Base-by-base conservation (phyloP, 2,329 filamentous ascomycete genomes). In the Mycogone perniciosa region DNA sequence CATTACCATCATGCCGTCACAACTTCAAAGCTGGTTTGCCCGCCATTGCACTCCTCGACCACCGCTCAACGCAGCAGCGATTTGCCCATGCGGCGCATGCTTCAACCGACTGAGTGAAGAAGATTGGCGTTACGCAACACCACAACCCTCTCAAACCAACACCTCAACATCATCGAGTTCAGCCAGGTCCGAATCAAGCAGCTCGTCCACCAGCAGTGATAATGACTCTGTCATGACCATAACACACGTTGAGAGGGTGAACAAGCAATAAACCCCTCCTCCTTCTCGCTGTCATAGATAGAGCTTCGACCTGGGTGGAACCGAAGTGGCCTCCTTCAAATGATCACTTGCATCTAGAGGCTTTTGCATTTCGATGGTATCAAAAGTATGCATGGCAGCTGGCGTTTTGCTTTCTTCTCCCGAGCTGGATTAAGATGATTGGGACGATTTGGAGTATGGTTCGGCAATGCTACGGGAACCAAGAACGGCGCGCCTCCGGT, bases 21-120 rank as follows among this genome's bases (percentile, higher is more conserved):
- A 59, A 46, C 60, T 55, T 42, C 64, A 63, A 45, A 63, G 60
- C 56, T 72, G 69, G 69, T 71, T 70, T 53, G 64, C 67, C 44
- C 68, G 68, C 54, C 69, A 71, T 63, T 70, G 67, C 55, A 60
- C 67, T 44, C 67, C 69, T 48, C 65, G 66, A 13, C 69, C 69
- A 2, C 67, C 69, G 42, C 59, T 68, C 58, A 64, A 62, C 58
- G 57, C 58, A 52, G 59, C 58, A 33, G 59, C 66, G 4, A 55
- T 61, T 20, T 72, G 69, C 50, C 67, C 68, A 47, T 72, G 69
- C 57, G 62, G 60, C 46, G 54, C 60, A 42, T 69, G 67, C 61
- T 69, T 58, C 61, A 64, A 63, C 51, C 35, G 30, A 29, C 26
- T 31, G 5, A 35, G 34, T 27, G n/a, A 35, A 1, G 52, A 51